Conservation (phyloP, 345 rosid species). For the Eucalyptus tenuipes region DNA sequence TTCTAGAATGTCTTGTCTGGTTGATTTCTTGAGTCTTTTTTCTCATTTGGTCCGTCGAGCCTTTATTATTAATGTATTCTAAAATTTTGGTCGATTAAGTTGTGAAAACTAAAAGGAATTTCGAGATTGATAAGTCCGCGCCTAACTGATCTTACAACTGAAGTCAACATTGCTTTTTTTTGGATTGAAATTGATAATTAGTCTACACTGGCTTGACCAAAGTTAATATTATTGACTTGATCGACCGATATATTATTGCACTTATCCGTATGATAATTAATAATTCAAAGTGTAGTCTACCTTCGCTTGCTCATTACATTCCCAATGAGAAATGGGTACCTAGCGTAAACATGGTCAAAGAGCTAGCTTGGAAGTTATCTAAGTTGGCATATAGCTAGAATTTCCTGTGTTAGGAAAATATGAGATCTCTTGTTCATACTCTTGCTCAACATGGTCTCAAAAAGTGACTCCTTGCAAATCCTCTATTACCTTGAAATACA, state of each 20-base stretch:
- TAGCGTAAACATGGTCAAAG: neutral
- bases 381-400: neutral
- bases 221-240: neutral
- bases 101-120: neutral
- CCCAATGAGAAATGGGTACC: neutral
- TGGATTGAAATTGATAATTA: neutral
- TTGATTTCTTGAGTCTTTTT: neutral
- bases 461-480: neutral
- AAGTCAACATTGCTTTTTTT: neutral
- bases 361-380: neutral
- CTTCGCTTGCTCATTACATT: neutral
- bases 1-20: neutral
- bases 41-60: neutral
- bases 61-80: neutral
- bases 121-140: neutral
- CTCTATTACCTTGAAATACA: neutral
- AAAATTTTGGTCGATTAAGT: neutral
- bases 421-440: neutral
- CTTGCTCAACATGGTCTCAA: neutral
- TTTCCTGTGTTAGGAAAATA: neutral
- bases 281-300: neutral
- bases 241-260: neutral
- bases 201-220: fast-evolving
- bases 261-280: neutral
- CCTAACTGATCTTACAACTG: neutral